Evolutionary conservation across 768 basidiomycete species (phyloP), one percentile per base, ranked within the genome.

Genomic region (Arthromyces matolae): DNA sequence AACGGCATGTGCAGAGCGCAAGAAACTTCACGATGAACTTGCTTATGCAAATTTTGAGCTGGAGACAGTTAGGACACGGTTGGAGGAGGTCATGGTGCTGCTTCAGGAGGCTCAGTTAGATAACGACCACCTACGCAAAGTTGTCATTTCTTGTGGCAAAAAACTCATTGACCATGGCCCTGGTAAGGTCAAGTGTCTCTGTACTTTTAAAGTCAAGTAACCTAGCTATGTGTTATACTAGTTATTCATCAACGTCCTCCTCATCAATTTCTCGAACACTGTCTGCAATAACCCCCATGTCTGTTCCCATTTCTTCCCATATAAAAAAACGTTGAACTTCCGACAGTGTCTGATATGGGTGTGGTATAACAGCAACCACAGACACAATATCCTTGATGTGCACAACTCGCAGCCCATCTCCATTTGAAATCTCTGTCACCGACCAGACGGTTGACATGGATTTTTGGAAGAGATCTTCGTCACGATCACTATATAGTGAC

Each of bases 311-410:
- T 25, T 44, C 4, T 31, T 44, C 42, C 42, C 42, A 44, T 12
- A 44, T 19, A 24, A 44, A 44, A 25, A 7, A 44, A 5, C 29
- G 19, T 5, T n/a, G 42, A 20, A 33, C 19, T 44, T 18, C 31
- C 10, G 29, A 8, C 31, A 14, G 28, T 10, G 18, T 16, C 4
- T 19, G 29, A 44, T 44, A 25, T 14, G 12, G 7, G 22, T 44
- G 42, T 33, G 42, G 42, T 32, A 44, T 44, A 4, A 44, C 22
- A 12, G 42, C 42, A 13, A 44, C 42, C 3, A 44, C 42, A 12
- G 42, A 44, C 16, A 7, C 6, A 8, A 44, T 4, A 18, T 4
- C 27, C 9, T 44, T 32, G 9, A 35, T 13, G 5, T 6, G 31
- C 4, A 44, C 18, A 22, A 44, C 29, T 32, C 16, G 42, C 7